A percentile compares a stretch with the other conserved stretches of the same genome.
Conservation (phyloP, 177 flowering plant species). For the Telopea speciosissima region DNA sequence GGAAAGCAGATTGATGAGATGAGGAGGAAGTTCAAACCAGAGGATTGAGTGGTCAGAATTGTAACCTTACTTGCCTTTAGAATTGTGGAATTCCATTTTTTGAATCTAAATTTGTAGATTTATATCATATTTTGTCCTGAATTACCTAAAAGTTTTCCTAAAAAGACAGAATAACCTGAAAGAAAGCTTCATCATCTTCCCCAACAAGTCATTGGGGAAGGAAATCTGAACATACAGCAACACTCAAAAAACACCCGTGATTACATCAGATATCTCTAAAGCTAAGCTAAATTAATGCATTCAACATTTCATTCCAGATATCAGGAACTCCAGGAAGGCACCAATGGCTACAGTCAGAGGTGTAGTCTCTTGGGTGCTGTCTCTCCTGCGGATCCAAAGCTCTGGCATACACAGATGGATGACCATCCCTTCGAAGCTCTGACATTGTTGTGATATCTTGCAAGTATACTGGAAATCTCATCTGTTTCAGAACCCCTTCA, state of each 20-base stretch:
- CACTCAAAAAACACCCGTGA: not conserved
- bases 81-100: too few species aligned
- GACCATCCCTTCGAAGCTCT: conserved; percentile 65
- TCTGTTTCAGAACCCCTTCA: conserved; percentile 46
- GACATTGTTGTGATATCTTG: conserved; percentile 74
- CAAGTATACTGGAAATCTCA: conserved; percentile 70
- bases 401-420: conserved; percentile 62
- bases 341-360: conserved; percentile 91
- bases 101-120: too few species aligned
- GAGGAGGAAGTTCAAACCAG: conserved; percentile 36
- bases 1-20: conserved; percentile 34
- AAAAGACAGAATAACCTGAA: too few species aligned
- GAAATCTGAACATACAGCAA: too few species aligned
- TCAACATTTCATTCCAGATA: conserved; percentile 71
- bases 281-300: conserved; percentile 26
- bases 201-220: too few species aligned
- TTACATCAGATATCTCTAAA: not conserved
- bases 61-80: too few species aligned
- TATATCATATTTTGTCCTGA: too few species aligned
- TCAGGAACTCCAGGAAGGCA: conserved; percentile 94
- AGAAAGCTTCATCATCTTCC: too few species aligned
- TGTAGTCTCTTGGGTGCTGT: conserved; percentile 22
- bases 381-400: conserved; percentile 30
- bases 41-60: too few species aligned
- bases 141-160: too few species aligned